Evolutionary conservation across 1,139 yeast species (phyloP).

Genomic region (Pichia sp.): DNA sequence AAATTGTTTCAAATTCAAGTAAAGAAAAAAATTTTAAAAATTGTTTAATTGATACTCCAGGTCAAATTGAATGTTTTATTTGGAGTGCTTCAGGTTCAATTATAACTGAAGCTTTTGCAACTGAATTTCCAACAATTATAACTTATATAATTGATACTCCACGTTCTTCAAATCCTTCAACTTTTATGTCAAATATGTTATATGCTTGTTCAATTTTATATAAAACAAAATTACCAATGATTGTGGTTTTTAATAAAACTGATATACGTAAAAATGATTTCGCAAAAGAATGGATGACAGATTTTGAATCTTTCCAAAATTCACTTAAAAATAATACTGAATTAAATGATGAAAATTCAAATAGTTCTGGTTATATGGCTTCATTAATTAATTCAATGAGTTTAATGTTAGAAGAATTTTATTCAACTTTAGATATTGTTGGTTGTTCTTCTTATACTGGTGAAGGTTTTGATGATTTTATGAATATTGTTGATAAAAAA

Average conservation of each 20-base stretch:
- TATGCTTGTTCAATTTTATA: conserved; percentile 96
- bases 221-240: conserved; percentile 95
- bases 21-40: conserved; percentile 45
- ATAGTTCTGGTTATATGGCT: conserved; percentile 89
- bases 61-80: conserved; percentile 95
- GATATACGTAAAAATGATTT: conserved; percentile 80
- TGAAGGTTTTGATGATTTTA: conserved; percentile 85
- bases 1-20: conserved; percentile 74
- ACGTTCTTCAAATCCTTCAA: conserved; percentile 86
- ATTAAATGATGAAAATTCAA: conserved; percentile 54
- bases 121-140: conserved; percentile 89
- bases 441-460: conserved; percentile 91
- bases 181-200: conserved; percentile 96
- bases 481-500: conserved; percentile 75
- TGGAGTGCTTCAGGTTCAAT: conserved; percentile 98
- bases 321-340: conserved; percentile 63
- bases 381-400: conserved; percentile 93
- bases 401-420: conserved; percentile 92
- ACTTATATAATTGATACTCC: conserved; percentile 98
- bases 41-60: conserved; percentile 94
- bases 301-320: conserved; percentile 83
- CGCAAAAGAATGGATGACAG: conserved; percentile 97
- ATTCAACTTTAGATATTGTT: conserved; percentile 85
- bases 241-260: conserved; percentile 90
- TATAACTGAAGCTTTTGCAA: conserved; percentile 93